Evolutionary conservation across 768 basidiomycete species (phyloP).

Genomic region (Leccinum rimulosum): DNA sequence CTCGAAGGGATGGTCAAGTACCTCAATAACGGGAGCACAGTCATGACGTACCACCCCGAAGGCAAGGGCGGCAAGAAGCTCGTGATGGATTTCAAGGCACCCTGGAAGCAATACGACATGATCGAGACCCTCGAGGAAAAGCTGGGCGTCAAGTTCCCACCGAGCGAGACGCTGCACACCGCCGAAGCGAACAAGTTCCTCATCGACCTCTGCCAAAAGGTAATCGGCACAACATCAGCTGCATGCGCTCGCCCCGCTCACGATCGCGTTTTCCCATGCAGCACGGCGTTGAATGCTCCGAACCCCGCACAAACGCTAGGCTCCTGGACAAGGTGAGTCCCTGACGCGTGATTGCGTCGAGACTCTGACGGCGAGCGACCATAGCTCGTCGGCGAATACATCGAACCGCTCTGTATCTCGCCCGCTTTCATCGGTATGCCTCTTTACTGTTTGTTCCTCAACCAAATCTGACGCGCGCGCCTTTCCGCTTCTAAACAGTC

Average conservation of each 20-base stretch:
- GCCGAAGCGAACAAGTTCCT: constrained; percentile 87
- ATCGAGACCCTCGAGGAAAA: constrained; percentile 95
- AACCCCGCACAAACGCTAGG: constrained; percentile 92
- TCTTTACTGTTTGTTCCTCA: background rate
- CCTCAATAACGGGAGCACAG: constrained; percentile 77
- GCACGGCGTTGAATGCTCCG: constrained; percentile 96
- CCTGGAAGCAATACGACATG: constrained; percentile 99
- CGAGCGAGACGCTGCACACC: constrained; percentile 86
- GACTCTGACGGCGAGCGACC: background rate
- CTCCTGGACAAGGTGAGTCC: constrained; percentile 85
- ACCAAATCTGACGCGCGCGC: background rate
- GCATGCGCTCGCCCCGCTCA: background rate
- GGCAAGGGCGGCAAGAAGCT: constrained; percentile 80
- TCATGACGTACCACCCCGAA: constrained; percentile 86
- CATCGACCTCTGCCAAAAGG: constrained; percentile 81
- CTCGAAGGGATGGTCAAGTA: constrained; percentile 89
- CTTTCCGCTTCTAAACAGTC: constrained; percentile 42
- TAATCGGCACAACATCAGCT: constrained; percentile 22
- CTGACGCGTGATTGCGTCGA: background rate
- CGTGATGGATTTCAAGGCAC: constrained; percentile 83
- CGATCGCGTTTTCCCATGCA: constrained; percentile 28
- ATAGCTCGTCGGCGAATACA: constrained; percentile 95
- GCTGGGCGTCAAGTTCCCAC: constrained; percentile 87
- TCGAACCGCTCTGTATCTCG: constrained; percentile 94
- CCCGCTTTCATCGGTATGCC: constrained; percentile 87